These are phyloP conservation scores for Tetracladium marchalianum DNA, from an alignment of 495 filamentous ascomycete species.

Conservation along the genomic window DNA sequence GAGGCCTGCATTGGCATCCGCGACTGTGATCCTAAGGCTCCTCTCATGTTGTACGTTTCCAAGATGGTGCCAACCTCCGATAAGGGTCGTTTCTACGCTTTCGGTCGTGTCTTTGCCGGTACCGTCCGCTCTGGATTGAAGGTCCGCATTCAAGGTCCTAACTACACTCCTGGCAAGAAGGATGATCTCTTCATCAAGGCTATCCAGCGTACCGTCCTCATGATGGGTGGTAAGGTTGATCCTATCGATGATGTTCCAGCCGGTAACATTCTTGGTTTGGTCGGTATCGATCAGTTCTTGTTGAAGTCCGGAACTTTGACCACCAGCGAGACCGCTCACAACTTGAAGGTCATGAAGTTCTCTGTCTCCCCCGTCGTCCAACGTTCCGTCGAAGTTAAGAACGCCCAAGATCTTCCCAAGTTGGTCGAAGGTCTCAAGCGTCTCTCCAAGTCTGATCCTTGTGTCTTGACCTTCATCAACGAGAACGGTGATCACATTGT, in stretches of 20 bases:
- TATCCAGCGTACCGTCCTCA: constrained; percentile 98
- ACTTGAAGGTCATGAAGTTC: constrained; percentile 99
- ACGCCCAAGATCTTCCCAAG: constrained; percentile 98
- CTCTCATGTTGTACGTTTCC: constrained; percentile 99
- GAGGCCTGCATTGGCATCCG: constrained; percentile 89
- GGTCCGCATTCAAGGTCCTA: constrained; percentile 99
- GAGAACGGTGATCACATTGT: constrained; percentile 97
- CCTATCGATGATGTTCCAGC: constrained; percentile 98
- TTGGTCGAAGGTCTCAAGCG: constrained; percentile 99
- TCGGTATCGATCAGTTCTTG: constrained; percentile 99
- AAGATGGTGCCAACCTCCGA: constrained; percentile 99
- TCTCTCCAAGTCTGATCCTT: constrained; percentile 99
- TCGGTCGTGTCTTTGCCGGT: constrained; percentile 99
- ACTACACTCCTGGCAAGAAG: constrained; percentile 97
- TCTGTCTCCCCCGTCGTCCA: constrained; percentile 98
- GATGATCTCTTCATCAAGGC: constrained; percentile 99
- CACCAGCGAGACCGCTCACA: constrained; percentile 95
- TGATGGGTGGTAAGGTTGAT: constrained; percentile 99
- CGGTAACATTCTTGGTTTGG: constrained; percentile 98
- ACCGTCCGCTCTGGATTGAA: constrained; percentile 95
- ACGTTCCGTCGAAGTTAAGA: constrained; percentile 99
- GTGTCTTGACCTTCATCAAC: constrained; percentile 80
- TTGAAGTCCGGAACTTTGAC: constrained; percentile 99
- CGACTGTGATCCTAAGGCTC: constrained; percentile 93
- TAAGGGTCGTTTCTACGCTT: constrained; percentile 99